phyloP scores from a whole-genome alignment of 2,329 filamentous ascomycete genomes.

The Trichoderma sp. region DNA sequence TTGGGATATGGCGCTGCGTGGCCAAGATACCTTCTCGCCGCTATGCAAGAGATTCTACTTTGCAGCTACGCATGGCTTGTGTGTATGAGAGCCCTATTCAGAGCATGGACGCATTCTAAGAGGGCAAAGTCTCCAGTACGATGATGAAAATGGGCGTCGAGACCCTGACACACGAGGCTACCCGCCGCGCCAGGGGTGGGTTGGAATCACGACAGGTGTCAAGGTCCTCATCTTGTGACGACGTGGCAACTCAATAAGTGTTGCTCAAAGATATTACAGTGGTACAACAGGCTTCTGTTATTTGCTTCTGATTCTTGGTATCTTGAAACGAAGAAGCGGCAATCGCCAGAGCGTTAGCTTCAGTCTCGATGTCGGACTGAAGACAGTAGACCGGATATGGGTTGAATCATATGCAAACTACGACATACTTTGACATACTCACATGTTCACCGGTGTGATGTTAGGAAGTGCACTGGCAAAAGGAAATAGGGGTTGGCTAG shows the following conservation, averaged over 20 bases:
- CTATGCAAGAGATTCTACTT: neutral
- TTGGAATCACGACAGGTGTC: neutral
- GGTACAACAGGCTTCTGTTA: neutral
- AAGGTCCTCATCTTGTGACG: neutral
- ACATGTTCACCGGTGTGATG: neutral
- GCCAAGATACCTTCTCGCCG: neutral
- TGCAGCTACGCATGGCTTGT: neutral
- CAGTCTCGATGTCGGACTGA: neutral
- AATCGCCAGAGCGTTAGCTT: neutral
- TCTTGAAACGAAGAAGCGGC: neutral
- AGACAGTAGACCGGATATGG: neutral
- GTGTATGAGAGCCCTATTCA: neutral
- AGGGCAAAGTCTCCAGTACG: neutral
- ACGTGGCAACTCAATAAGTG: neutral
- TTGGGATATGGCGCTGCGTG: slow-evolving; percentile 15
- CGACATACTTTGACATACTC: neutral
- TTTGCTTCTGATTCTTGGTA: neutral
- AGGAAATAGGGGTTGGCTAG: neutral
- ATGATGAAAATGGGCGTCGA: slow-evolving; percentile 8
- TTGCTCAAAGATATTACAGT: neutral
- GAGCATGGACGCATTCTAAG: neutral
- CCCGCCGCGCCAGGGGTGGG: neutral
- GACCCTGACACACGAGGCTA: neutral
- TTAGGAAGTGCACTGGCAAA: too few relatives aligned
- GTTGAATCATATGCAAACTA: neutral